Evolutionary conservation across 179 eudicot species (phyloP).

Genomic region (Vitellaria paradoxa): DNA sequence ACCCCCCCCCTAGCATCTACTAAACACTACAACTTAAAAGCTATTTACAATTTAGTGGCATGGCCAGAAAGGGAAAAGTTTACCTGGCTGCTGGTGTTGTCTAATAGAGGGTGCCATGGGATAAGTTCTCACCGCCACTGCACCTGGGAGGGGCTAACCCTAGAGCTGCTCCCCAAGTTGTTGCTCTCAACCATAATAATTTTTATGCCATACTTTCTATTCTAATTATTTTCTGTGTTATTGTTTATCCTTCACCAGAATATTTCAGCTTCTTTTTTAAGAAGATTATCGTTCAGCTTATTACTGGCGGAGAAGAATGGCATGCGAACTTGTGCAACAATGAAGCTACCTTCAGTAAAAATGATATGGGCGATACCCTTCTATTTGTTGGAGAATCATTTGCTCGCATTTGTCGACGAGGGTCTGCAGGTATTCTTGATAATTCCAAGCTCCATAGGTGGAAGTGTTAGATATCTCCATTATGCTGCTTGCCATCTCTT

Average conservation of each 20-base stretch:
- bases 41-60: background rate
- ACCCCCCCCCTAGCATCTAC: background rate
- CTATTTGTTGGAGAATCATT: constrained; percentile 72
- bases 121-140: background rate
- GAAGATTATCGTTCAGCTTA: constrained; percentile 56
- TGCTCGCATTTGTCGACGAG: constrained; percentile 88
- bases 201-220: background rate
- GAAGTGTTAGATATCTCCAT: constrained; percentile 2
- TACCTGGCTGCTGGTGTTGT: background rate
- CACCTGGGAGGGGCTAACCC: background rate
- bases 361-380: constrained; percentile 36
- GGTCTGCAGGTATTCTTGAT: constrained; percentile 66
- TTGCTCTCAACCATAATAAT: background rate
- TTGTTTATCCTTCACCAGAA: constrained; percentile 41
- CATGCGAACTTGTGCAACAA: constrained; percentile 28
- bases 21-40: background rate
- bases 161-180: background rate
- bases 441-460: background rate
- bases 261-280: constrained; percentile 62
- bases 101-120: background rate
- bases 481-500: background rate
- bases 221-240: background rate
- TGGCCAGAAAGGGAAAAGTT: background rate
- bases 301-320: constrained; percentile 65
- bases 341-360: constrained; percentile 20